These are phyloP conservation scores for Solanum chiquidenum DNA, from an alignment of 257 asterid species.

Conservation along the genomic window DNA sequence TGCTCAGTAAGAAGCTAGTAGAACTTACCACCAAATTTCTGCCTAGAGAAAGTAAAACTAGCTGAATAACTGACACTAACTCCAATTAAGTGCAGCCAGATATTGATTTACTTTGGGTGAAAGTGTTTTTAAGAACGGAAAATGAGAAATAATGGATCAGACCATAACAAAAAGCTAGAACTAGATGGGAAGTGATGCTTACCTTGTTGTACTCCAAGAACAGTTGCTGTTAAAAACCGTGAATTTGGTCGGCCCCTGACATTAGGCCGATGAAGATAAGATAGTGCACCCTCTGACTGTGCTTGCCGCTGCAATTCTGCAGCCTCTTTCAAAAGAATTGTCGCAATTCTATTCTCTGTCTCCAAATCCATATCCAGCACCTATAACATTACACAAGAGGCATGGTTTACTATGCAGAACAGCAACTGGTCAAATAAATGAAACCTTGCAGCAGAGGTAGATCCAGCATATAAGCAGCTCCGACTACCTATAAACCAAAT, in stretches of 20 bases:
- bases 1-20: not conserved
- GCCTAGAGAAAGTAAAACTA: not conserved
- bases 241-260: slow-evolving; percentile 76
- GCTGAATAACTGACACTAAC: not conserved
- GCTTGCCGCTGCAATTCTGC: slow-evolving; percentile 87
- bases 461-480: not conserved
- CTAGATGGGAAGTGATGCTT: slow-evolving; percentile 3
- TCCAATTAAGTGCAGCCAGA: not conserved
- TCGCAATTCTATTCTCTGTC: slow-evolving; percentile 81
- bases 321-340: slow-evolving; percentile 75
- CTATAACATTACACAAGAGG: not conserved
- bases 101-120: not conserved
- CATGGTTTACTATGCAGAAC: not conserved
- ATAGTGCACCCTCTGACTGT: slow-evolving; percentile 73
- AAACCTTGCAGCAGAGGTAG: not conserved
- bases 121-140: not conserved
- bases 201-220: slow-evolving; percentile 96
- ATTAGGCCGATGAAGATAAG: slow-evolving; percentile 66
- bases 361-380: slow-evolving; percentile 60
- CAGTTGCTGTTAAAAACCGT: slow-evolving; percentile 88
- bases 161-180: not conserved
- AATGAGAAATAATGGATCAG: not conserved
- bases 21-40: not conserved
- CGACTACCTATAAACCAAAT: not conserved
- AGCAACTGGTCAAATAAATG: not conserved